A percentile compares a stretch with the other conserved stretches of the same genome.
These are phyloP conservation scores for Citrus medica DNA, from an alignment of 345 rosid species.

Conservation along the genomic window DNA sequence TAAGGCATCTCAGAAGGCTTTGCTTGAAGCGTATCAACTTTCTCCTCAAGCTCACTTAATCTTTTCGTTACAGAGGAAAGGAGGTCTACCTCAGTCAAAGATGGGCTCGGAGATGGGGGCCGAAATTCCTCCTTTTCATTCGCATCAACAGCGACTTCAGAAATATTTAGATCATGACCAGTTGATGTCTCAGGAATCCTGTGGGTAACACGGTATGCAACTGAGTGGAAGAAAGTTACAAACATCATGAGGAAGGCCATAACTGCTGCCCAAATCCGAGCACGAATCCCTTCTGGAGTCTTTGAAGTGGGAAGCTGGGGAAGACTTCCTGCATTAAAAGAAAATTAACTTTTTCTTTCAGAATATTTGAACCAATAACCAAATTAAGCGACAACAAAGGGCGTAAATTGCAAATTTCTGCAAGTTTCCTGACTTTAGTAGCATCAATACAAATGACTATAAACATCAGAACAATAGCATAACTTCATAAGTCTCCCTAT, in stretches of 20 bases:
- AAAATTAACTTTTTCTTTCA: conserved; percentile 7
- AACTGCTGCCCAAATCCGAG: conserved; percentile 38
- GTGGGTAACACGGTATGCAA: conserved; percentile 39
- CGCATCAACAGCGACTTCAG: conserved; percentile 32
- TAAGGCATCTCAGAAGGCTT: conserved; percentile 96
- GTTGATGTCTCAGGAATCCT: conserved; percentile 39
- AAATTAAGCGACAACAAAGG: neutral
- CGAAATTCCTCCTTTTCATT: conserved; percentile 41
- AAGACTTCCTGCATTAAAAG: conserved; percentile 39
- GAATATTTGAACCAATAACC: conserved; percentile 13
- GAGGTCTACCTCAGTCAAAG: conserved; percentile 53
- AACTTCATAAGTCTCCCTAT: neutral
- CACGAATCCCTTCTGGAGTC: conserved; percentile 51
- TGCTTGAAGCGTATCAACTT: conserved; percentile 71
- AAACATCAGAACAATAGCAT: neutral
- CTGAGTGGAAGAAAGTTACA: conserved; percentile 47
- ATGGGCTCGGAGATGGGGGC: conserved; percentile 55
- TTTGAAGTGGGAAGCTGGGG: conserved; percentile 38
- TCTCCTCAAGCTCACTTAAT: conserved; percentile 85
- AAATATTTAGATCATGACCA: conserved; percentile 27
- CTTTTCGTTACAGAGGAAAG: conserved; percentile 74
- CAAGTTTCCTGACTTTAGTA: neutral
- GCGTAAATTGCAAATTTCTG: neutral
- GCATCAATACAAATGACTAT: neutral
- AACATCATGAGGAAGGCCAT: conserved; percentile 66